A percentile compares a stretch with the other conserved stretches of the same genome.
Conservation (phyloP, 192 early-diverging fungal genomes). For the Thamnidium elegans region DNA sequence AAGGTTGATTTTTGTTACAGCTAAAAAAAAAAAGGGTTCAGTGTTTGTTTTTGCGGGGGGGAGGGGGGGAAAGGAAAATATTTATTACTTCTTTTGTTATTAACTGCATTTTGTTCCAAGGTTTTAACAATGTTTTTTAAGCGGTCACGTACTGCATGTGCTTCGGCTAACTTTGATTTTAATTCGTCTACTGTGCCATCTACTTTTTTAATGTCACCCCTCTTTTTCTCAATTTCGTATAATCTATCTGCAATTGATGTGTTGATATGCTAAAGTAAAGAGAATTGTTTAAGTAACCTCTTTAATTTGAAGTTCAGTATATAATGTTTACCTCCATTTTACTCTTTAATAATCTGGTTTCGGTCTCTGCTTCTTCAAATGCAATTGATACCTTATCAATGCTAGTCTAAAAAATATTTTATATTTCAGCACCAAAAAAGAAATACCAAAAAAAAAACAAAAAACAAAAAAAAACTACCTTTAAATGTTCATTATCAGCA, state of each 20-base stretch:
- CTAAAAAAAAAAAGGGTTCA: too few relatives aligned
- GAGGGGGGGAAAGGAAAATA: neutral
- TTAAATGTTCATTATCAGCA: neutral
- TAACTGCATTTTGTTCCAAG: neutral
- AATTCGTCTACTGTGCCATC: neutral
- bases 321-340: neutral
- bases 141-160: slow-evolving; percentile 1
- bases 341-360: neutral
- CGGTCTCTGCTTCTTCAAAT: neutral
- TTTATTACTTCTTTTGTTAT: slow-evolving; percentile 4
- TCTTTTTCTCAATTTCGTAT: neutral
- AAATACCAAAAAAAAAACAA: too few relatives aligned
- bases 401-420: too few relatives aligned
- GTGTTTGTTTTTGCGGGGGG: too few relatives aligned
- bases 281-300: neutral
- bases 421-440: too few relatives aligned
- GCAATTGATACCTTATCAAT: neutral
- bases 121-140: neutral
- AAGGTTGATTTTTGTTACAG: too few relatives aligned
- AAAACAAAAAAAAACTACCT: neutral
- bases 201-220: neutral
- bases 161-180: neutral
- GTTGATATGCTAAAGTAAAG: neutral
- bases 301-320: too few relatives aligned
- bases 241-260: neutral